Evolutionary conservation across 108 stramenopile species (phyloP).

Genomic region (Nitzschia palea): DNA sequence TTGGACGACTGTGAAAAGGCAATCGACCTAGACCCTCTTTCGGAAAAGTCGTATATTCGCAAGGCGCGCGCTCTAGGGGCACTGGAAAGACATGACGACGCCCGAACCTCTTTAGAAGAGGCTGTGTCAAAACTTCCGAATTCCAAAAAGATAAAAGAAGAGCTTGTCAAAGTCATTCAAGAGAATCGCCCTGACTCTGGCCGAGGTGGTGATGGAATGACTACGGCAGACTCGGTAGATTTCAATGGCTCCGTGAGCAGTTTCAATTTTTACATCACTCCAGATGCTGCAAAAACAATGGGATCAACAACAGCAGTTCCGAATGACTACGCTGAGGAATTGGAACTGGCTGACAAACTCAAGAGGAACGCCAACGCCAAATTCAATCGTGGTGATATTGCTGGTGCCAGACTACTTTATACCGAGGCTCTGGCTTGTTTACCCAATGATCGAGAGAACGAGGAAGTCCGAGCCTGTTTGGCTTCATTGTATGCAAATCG

Average conservation of each 20-base stretch:
- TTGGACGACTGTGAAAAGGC: slow-evolving; percentile 37
- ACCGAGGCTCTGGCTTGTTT: slow-evolving; percentile 33
- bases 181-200: slow-evolving; percentile 13
- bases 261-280: slow-evolving; percentile 23
- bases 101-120: slow-evolving; percentile 23
- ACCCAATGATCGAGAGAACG: slow-evolving; percentile 24
- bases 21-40: slow-evolving; percentile 21
- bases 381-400: slow-evolving; percentile 41
- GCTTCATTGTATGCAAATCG: slow-evolving; percentile 52
- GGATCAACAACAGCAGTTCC: background rate
- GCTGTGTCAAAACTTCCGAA: slow-evolving; percentile 16
- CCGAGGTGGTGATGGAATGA: background rate
- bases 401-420: slow-evolving; percentile 33
- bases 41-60: slow-evolving; percentile 37
- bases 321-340: slow-evolving; percentile 26
- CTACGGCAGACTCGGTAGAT: slow-evolving; percentile 17
- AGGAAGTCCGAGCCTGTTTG: slow-evolving; percentile 22
- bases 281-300: slow-evolving; percentile 2
- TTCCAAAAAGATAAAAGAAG: slow-evolving; percentile 35
- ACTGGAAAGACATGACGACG: slow-evolving; percentile 26
- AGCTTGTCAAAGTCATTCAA: slow-evolving; percentile 20
- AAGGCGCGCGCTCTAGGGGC: slow-evolving; percentile 33
- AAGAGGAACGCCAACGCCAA: slow-evolving; percentile 43
- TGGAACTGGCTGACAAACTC: slow-evolving; percentile 39
- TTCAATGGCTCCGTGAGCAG: slow-evolving; percentile 23